Evolutionary conservation across 1,139 yeast genomes (phyloP), one percentile per base, ranked within the genome.

Genomic region (Sugiyamaella novakii): DNA sequence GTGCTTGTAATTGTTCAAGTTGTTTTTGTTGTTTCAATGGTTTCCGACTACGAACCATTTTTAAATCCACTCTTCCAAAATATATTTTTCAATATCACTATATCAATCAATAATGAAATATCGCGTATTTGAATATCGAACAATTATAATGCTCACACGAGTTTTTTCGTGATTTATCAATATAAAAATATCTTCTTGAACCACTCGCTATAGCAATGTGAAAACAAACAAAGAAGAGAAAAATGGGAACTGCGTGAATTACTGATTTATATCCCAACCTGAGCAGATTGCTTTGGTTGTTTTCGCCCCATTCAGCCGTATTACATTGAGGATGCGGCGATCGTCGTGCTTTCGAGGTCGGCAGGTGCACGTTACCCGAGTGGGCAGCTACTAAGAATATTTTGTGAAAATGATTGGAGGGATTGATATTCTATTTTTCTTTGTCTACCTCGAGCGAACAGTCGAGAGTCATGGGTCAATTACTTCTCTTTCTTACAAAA

Each of bases 171-270:
- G 10, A 19, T 7, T 10, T 12, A 37, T 18, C 41, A 37, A 18
- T 37, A 37, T 37, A 37, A 37, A 37, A 37, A 37, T 37, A 37
- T 37, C 41, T 27, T 25, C 41, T 25, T 37, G 31, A 37, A n/a
- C 41, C 31, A 37, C 41, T 27, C 41, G 41, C 41, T 24, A 24
- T 25, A 25, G 41, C 30, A 25, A 25, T 25, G 41, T 24, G 14
- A 22, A 17, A 6, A 4, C 12, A 10, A 28, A 11, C 12, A 28
- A 28, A 6, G 30, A 28, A 28, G n/a, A 5, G n/a, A 14, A 28
- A 28, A 28, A 28, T 28, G n/a, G 8, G 30, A 11, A 11, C 8
- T 7, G 5, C 30, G 30, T 28, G 30, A 28, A 7, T 5, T 11
- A 5, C 30, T 28, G n/a, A 10, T 28, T 28, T 28, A 28, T 28